Evolutionary conservation across 23 red algal species (phyloP), one percentile per base, ranked within the genome.

Genomic region (Gracilaria domingensis): DNA sequence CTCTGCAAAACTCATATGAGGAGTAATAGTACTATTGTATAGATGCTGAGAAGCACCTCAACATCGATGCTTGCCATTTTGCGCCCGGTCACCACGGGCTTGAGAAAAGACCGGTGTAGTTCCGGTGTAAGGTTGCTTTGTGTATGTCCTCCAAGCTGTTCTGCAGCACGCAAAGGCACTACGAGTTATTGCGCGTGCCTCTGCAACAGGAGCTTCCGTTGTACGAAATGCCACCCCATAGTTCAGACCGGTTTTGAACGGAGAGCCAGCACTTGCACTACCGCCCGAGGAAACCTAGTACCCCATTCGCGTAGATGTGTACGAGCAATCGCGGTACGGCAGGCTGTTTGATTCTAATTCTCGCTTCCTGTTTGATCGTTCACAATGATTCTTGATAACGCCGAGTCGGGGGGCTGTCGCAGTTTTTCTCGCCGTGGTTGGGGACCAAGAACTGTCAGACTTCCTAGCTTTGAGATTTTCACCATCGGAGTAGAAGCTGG

Each of bases 21-120:
- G 72, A 3, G 72, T 77, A 77, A 77, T 77, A 77, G 50, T 20
- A 77, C 72, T 20, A 77, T 77, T 77, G 72, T 77, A 13, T 42
- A 77, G 9, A 40, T 42, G 32, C n/a, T 77, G 72, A 25, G 7
- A 51, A 77, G 50, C 42, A 30, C 72, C 8, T 77, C 72, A 2
- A 11, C 7, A 50, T 28, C 72, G 30, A 14, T 77, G 34, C 40
- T 51, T 20, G 42, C 72, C n/a, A 45, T 77, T 30, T 48, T 20
- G 38, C 21, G 40, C 3, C 40, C 72, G 11, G 72, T 50, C n/a
- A 77, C 72, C 20, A 77, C 72, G 0, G 72, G 72, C 0, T 20
- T 77, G 42, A 42, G 72, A 25, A 77, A n/a, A 77, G 21, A 45
- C 40, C 8, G 13, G 50, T 25, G 39, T 77, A 8, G 39, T 77